Evolutionary conservation across 192 early-diverging fungal species (phyloP).

Genomic region (Podila epicladia): DNA sequence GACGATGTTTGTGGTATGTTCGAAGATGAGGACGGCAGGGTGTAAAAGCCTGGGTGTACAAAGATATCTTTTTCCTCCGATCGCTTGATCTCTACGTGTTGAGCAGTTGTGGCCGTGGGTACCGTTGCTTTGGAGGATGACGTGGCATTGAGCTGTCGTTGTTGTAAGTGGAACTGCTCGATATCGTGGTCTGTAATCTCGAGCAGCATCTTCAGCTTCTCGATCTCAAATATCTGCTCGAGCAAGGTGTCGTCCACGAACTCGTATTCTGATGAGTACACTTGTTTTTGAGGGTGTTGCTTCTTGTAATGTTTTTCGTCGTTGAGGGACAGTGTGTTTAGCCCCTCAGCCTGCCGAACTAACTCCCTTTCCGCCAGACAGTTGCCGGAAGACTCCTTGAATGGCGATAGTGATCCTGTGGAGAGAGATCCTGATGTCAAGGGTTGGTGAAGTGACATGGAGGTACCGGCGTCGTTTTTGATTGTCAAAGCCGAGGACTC

Average conservation of each 20-base stretch:
- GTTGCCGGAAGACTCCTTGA: no score
- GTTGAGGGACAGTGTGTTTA: neutral
- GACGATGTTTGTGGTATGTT: neutral
- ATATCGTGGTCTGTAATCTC: conserved; percentile 14
- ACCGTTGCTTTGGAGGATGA: neutral
- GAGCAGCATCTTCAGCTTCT: conserved; percentile 6
- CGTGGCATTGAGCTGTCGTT: neutral
- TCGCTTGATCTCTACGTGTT: neutral
- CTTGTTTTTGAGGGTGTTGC: neutral
- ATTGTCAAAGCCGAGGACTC: neutral
- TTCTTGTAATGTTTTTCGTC: neutral
- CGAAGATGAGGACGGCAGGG: conserved; percentile 2
- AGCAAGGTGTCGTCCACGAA: neutral
- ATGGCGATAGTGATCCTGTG: no score
- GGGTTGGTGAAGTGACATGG: neutral
- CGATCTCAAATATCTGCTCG: conserved; percentile 1
- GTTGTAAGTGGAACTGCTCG: neutral
- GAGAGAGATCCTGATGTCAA: no score
- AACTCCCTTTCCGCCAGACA: no score
- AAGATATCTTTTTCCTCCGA: conserved; percentile 19
- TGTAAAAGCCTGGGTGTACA: conserved; percentile 45
- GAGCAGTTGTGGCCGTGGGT: neutral
- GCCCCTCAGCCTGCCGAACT: neutral
- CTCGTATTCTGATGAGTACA: neutral
- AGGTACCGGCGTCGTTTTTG: neutral